Conservation (phyloP, 2,329 filamentous ascomycete species). For the Stachybotrys chlorohalonatus region DNA sequence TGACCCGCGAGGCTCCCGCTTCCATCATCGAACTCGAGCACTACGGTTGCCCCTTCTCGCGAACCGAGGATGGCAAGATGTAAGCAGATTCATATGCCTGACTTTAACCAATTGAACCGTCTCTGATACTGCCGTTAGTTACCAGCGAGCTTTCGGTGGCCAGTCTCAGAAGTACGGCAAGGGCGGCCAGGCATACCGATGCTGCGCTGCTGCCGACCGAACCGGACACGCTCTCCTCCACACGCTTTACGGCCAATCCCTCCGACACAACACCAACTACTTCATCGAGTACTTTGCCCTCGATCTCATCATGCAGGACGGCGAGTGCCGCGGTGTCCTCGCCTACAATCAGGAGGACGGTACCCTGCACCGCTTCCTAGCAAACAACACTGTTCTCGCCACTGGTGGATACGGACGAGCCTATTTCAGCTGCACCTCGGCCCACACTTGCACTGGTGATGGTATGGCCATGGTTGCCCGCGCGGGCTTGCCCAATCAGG, state of each 20-base stretch:
- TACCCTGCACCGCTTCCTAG: slow-evolving; percentile 91
- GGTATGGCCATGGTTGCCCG: slow-evolving; percentile 99
- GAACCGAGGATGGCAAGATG: slow-evolving; percentile 96
- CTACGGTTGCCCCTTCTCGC: slow-evolving; percentile 93
- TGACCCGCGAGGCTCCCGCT: slow-evolving; percentile 88
- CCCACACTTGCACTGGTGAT: slow-evolving; percentile 97
- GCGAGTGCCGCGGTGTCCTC: slow-evolving; percentile 90
- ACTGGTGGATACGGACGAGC: slow-evolving; percentile 96
- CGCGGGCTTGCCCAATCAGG: slow-evolving; percentile 95
- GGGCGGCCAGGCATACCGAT: slow-evolving; percentile 95
- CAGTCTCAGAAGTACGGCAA: slow-evolving; percentile 93
- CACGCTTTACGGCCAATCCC: slow-evolving; percentile 95
- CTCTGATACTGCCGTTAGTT: slow-evolving; percentile 40
- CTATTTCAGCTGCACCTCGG: slow-evolving; percentile 97
- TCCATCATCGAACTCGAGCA: slow-evolving; percentile 94
- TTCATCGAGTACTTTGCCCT: slow-evolving; percentile 99
- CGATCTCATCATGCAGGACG: slow-evolving; percentile 95
- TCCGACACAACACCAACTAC: slow-evolving; percentile 98
- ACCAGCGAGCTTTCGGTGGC: slow-evolving; percentile 97
- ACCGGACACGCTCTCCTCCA: slow-evolving; percentile 96
- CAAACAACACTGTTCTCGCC: slow-evolving; percentile 92
- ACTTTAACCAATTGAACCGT: not conserved
- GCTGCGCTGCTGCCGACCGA: slow-evolving; percentile 91
- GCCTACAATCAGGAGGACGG: slow-evolving; percentile 99
- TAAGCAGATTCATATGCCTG: slow-evolving; percentile 28